Conservation (phyloP, 2,329 filamentous ascomycete species). For the Colletotrichum gigasporum region DNA sequence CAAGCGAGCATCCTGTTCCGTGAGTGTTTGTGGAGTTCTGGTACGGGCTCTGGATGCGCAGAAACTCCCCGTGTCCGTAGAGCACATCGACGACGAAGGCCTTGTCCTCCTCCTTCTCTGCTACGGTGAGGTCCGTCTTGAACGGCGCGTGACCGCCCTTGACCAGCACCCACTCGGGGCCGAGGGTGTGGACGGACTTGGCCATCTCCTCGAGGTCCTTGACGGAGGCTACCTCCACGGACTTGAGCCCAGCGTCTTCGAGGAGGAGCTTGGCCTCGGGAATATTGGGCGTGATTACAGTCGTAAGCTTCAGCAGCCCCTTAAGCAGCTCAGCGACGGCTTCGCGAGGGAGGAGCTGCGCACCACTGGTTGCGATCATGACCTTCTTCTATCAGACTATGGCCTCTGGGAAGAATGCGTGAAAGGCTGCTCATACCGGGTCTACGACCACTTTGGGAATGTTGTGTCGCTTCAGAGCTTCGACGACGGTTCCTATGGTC, state of each 20-base stretch:
- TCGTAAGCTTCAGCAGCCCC: conserved; percentile 71
- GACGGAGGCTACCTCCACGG: conserved; percentile 59
- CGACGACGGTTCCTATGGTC: conserved; percentile 74
- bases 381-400: conserved; percentile 63
- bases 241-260: conserved; percentile 54
- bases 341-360: conserved; percentile 70
- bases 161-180: conserved; percentile 82
- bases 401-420: neutral
- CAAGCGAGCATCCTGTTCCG: conserved; percentile 93
- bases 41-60: conserved; percentile 76
- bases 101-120: conserved; percentile 66
- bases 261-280: conserved; percentile 77
- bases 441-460: conserved; percentile 74
- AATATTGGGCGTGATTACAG: conserved; percentile 79
- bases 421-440: conserved; percentile 49
- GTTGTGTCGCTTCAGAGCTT: conserved; percentile 66
- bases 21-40: conserved; percentile 84
- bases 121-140: conserved; percentile 67
- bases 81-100: conserved; percentile 81
- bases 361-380: conserved; percentile 89
- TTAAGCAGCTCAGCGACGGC: conserved; percentile 70
- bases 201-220: conserved; percentile 77
- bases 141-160: conserved; percentile 94
- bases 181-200: conserved; percentile 70
- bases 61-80: conserved; percentile 64